These are phyloP conservation scores for Dactylonectria estremocensis DNA, from an alignment of 2,329 filamentous ascomycete species.

Conservation along the genomic window DNA sequence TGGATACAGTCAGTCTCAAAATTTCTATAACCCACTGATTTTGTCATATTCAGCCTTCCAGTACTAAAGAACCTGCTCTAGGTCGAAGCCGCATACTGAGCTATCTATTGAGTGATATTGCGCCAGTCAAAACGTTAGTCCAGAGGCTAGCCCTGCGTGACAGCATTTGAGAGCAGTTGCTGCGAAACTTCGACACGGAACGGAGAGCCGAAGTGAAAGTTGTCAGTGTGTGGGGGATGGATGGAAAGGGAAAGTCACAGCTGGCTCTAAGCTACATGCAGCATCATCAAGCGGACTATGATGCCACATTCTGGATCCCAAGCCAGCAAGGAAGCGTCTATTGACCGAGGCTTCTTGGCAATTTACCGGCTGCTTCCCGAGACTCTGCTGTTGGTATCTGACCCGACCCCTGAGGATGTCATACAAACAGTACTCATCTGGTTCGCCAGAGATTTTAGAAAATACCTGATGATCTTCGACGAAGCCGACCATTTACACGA, in stretches of 20 bases:
- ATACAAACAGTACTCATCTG: neutral
- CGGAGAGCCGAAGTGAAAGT: neutral
- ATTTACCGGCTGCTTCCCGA: neutral
- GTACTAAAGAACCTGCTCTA: too few species aligned
- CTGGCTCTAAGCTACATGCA: neutral
- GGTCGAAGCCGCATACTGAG: too few species aligned
- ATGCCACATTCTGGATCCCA: constrained; percentile 1
- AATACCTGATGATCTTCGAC: neutral
- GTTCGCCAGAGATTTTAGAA: neutral
- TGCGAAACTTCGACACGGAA: neutral
- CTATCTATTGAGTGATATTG: neutral
- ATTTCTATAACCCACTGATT: too few species aligned
- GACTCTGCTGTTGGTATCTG: neutral
- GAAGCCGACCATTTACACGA: neutral
- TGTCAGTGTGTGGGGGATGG: neutral
- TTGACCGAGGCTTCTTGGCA: neutral
- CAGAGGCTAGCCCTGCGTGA: neutral
- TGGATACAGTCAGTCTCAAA: too few species aligned
- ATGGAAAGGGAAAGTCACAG: constrained; percentile 2
- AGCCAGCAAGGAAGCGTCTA: neutral
- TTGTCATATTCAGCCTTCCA: too few species aligned
- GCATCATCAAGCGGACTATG: neutral
- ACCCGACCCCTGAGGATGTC: neutral
- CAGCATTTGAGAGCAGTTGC: neutral
- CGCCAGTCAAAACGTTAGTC: neutral